Evolutionary conservation across 768 basidiomycete species (phyloP).

Genomic region (Russula emetica): DNA sequence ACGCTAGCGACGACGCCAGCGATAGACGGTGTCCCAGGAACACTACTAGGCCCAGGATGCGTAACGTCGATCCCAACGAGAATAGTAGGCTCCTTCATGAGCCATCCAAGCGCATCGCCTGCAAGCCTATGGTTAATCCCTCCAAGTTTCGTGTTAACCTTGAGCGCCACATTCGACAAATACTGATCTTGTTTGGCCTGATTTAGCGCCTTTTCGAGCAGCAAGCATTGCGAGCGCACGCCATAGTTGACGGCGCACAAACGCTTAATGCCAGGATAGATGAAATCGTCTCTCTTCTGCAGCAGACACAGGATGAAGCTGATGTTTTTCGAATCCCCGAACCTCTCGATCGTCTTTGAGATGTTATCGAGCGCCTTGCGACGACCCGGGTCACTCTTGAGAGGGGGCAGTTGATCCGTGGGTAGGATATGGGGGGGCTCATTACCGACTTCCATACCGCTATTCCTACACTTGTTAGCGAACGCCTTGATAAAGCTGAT

Average conservation of each 20-base stretch:
- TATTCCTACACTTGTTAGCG: slow-evolving; percentile 47
- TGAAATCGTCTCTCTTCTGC: slow-evolving; percentile 61
- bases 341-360: slow-evolving; percentile 30
- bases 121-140: slow-evolving; percentile 74
- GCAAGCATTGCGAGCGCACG: slow-evolving; percentile 71
- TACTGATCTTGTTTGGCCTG: slow-evolving; percentile 69
- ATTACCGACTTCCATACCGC: slow-evolving; percentile 53
- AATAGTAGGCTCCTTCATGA: slow-evolving; percentile 68
- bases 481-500: slow-evolving; percentile 49
- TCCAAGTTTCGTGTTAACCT: slow-evolving; percentile 79
- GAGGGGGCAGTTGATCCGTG: slow-evolving; percentile 34
- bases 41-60: slow-evolving; percentile 66
- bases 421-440: slow-evolving; percentile 38
- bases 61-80: slow-evolving; percentile 84
- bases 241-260: slow-evolving; percentile 73
- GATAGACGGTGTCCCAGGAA: slow-evolving; percentile 72
- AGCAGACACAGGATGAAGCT: slow-evolving; percentile 69
- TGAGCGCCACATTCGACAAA: slow-evolving; percentile 75
- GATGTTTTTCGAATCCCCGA: slow-evolving; percentile 39
- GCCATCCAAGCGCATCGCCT: slow-evolving; percentile 53
- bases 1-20: slow-evolving; percentile 78
- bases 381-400: slow-evolving; percentile 38
- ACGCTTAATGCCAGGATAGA: slow-evolving; percentile 79
- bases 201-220: slow-evolving; percentile 53
- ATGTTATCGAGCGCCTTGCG: slow-evolving; percentile 45